phyloP scores from a whole-genome alignment of 2,329 filamentous ascomycete species.

The Albifimbria verrucaria region DNA sequence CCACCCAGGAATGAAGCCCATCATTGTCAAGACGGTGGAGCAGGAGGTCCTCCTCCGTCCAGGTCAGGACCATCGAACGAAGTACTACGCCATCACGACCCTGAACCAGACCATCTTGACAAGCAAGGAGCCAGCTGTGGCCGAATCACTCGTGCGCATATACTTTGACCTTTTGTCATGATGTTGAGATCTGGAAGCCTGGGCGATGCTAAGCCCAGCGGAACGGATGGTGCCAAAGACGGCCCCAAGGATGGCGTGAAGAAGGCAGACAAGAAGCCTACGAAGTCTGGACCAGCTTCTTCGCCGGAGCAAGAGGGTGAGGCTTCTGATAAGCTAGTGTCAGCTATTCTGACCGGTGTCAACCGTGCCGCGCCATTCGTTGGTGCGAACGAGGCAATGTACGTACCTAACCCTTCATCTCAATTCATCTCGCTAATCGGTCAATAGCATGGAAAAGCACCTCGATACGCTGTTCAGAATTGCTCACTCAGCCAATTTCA shows the following conservation, averaged over 20 bases:
- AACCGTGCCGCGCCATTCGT: slow-evolving; percentile 96
- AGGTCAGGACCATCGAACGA: slow-evolving; percentile 81
- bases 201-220: slow-evolving; percentile 39
- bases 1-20: slow-evolving; percentile 90
- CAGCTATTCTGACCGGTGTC: slow-evolving; percentile 86
- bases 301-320: slow-evolving; percentile 60
- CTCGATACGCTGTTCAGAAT: slow-evolving; percentile 93
- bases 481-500: slow-evolving; percentile 97
- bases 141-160: slow-evolving; percentile 77
- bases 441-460: slow-evolving; percentile 71
- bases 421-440: slow-evolving; percentile 10
- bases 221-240: slow-evolving; percentile 36
- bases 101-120: slow-evolving; percentile 95
- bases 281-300: slow-evolving; percentile 18
- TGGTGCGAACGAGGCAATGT: slow-evolving; percentile 72
- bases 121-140: slow-evolving; percentile 75
- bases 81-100: slow-evolving; percentile 95
- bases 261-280: slow-evolving; percentile 14
- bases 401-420: slow-evolving; percentile 28
- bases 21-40: slow-evolving; percentile 82
- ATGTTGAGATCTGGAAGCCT: slow-evolving; percentile 63
- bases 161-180: slow-evolving; percentile 89
- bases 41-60: slow-evolving; percentile 84
- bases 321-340: slow-evolving; percentile 81
- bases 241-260: slow-evolving; percentile 14